A percentile compares a stretch with the other conserved stretches of the same genome.
Evolutionary conservation across 73 alveolate genomes (phyloP).

Genomic region (Paramecium primaurelia): DNA sequence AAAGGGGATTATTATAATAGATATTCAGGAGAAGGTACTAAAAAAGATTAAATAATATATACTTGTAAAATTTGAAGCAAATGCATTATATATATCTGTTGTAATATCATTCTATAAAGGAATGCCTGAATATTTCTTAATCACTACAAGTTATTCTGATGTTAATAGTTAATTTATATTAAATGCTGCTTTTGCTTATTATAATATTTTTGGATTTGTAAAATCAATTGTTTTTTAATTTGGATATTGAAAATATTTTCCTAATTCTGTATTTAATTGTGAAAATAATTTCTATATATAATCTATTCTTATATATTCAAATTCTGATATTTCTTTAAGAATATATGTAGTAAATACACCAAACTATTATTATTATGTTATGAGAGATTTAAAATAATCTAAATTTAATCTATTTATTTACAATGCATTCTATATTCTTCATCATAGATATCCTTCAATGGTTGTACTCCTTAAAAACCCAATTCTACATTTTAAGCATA

Average conservation of each 20-base stretch:
- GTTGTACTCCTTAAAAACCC: background rate
- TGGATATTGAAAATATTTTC: background rate
- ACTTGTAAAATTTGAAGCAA: constrained; percentile 32
- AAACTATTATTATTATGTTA: background rate
- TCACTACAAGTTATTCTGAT: background rate
- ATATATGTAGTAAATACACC: background rate
- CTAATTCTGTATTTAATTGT: background rate
- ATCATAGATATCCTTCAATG: background rate
- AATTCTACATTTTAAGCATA: background rate
- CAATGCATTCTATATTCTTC: background rate
- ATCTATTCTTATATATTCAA: background rate
- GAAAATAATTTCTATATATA: background rate
- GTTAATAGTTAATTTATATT: background rate
- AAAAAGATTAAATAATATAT: background rate
- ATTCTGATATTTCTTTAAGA: background rate
- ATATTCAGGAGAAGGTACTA: background rate
- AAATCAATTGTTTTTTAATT: background rate
- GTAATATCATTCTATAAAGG: background rate
- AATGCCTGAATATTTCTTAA: background rate
- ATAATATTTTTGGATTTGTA: background rate
- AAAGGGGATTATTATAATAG: background rate
- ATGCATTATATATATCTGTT: background rate
- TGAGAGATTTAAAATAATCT: background rate
- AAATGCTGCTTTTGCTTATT: background rate
- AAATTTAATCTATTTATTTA: background rate